Base-by-base conservation (phyloP, 371 early-diverging fungal species). In the Blakeslea trispora region DNA sequence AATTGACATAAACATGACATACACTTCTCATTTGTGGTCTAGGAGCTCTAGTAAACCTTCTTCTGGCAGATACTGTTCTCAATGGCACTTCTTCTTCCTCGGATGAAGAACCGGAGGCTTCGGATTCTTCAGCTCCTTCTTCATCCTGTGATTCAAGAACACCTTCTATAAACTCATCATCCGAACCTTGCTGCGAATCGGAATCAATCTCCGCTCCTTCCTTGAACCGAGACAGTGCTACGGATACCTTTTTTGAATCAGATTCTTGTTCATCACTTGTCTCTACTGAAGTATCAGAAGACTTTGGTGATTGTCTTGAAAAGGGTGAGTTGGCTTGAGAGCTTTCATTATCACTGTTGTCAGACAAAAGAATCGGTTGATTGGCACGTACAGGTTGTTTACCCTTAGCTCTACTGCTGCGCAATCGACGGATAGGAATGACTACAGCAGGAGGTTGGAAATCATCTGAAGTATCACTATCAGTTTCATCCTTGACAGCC, bases 141-240 rank as follows among this genome's bases (percentile, higher is more conserved):
- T 51, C 52, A 18, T 51, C 24, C 13, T n/a, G n/a, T n/a, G n/a
- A n/a, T n/a, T n/a, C n/a, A n/a, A n/a, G n/a, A n/a, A n/a, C n/a
- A n/a, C n/a, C n/a, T n/a, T 24, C 42, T 6, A 10, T 11, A 37
- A 37, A 37, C 11, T 37, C 37, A 13, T 10, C 37, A 13, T 37
- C 37, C 3, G 9, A 9, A 37, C 37, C 35, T 53, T 53, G 54
- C 23, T 53, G 54, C 11, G 54, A 53, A 23, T 35, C 54, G 8
- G 54, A 53, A 53, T 53, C 35, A 37, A 45, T 22, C 54, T 53
- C 54, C 43, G 45, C 22, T 23, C 32, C 32, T 3, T 28, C 28
- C 28, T 28, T 28, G 3, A 28, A 28, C 21, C 45, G 1, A 6
- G 45, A 34, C 0, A 34, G 45, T 9, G 15, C 21, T 42, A n/a